Base-by-base conservation (phyloP, 352 stramenopile species). In the Phytophthora kernoviae region DNA sequence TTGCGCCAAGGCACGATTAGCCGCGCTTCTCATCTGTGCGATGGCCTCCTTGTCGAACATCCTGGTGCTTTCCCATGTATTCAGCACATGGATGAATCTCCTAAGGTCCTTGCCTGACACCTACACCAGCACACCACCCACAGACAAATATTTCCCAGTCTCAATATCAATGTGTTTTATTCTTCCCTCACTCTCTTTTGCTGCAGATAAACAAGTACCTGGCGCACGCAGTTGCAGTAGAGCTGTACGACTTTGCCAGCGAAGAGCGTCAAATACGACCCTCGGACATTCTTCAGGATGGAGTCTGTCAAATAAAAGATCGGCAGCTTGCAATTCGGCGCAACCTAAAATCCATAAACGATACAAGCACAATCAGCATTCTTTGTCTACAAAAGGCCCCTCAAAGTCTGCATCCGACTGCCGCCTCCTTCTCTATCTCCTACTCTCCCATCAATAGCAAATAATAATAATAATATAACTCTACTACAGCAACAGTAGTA, bases 271-370 rank as follows among this genome's bases (percentile, higher is more conserved):
- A 82, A 34, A 64, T 96, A 96, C 44, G 82, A 79, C 0, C 84
- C 87, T 11, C 78, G 64, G 7, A 96, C 81, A 52, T 96, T 96
- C 76, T 94, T 96, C 32, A 96, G 71, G 56, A 96, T 96, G 11
- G 88, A 96, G 62, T 96, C 88, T 9, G 87, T 96, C 18, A 96
- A 65, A 65, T 96, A 96, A 58, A 96, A 92, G 54, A 95, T 93
- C 20, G 88, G 84, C n/a, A 96, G 69, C 65, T 94, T 94, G 73
- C 83, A 94, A 39, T 91, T 84, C 2, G 87, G 78, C 11, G 78
- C 71, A 1, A 85, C 85, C 81, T 93, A 54, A 24, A 26, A 14
- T 39, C 12, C 36, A 14, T 43, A 10, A 67, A 50, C 17, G 62
- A 32, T 58, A 48, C 59, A 40, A 33, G 46, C 2, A 68, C 45